Conservation (phyloP, 2,329 filamentous ascomycete species). For the Dothidotthia symphoricarpi region DNA sequence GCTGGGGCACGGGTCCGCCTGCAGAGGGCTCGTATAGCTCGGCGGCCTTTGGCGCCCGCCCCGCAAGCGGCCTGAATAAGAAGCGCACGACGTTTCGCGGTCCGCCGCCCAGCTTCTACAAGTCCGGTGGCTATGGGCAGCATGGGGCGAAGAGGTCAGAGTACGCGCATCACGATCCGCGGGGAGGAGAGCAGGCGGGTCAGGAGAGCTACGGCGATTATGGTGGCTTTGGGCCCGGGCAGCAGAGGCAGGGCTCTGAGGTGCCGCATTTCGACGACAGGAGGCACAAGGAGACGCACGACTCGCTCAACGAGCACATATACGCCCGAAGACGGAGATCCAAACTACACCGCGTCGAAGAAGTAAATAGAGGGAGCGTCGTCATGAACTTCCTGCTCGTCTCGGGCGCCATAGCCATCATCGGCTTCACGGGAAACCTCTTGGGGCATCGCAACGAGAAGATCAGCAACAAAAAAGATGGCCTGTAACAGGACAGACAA, state of each 20-base stretch:
- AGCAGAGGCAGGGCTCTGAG: constrained; percentile 48
- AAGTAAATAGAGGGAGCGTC: constrained; percentile 25
- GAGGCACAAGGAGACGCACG: constrained; percentile 72
- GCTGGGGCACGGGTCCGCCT: constrained; percentile 27
- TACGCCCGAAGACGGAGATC: constrained; percentile 42
- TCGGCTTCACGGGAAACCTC: constrained; percentile 22
- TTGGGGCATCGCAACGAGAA: constrained; percentile 12
- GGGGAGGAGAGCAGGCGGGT: constrained; percentile 8
- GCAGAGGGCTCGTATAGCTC: constrained; percentile 54
- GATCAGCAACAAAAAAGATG: neutral
- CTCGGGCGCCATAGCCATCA: constrained; percentile 23
- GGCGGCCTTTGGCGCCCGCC: constrained; percentile 65
- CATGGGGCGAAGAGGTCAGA: constrained; percentile 60
- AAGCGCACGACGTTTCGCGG: constrained; percentile 75
- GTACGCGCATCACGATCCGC: constrained; percentile 36
- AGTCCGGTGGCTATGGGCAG: constrained; percentile 72
- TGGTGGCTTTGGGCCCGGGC: constrained; percentile 61
- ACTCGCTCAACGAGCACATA: constrained; percentile 57
- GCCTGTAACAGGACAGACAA: too few relatives aligned
- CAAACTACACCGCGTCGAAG: constrained; percentile 13
- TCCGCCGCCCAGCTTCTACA: constrained; percentile 86
- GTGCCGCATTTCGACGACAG: constrained; percentile 76
- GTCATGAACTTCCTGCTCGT: constrained; percentile 35
- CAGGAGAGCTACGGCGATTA: constrained; percentile 33
- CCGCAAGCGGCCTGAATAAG: constrained; percentile 76